Conservation (phyloP, 2,329 filamentous ascomycete genomes). For the Alternaria brassicae region DNA sequence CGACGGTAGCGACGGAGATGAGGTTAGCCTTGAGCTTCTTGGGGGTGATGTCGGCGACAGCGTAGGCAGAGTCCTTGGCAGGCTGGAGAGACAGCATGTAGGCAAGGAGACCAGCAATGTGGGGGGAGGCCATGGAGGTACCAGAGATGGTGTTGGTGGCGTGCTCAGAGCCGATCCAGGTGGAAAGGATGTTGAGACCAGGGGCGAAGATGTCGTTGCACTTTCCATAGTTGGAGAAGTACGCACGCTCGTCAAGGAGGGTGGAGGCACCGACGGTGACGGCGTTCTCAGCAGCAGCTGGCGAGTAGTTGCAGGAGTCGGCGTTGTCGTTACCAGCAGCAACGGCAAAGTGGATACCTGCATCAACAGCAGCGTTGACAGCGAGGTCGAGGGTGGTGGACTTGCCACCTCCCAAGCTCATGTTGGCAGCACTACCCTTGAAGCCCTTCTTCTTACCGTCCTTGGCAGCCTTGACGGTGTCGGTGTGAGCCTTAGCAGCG, state of each 20-base stretch:
- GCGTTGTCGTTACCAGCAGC: slow-evolving; percentile 99
- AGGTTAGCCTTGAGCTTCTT: slow-evolving; percentile 92
- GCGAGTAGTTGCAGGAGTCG: slow-evolving; percentile 99
- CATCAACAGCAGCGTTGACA: slow-evolving; percentile 90
- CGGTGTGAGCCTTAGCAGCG: slow-evolving; percentile 80
- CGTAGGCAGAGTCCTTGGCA: slow-evolving; percentile 85
- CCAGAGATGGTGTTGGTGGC: slow-evolving; percentile 99
- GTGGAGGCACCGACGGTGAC: slow-evolving; percentile 96
- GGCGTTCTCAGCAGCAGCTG: slow-evolving; percentile 87
- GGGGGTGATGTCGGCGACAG: slow-evolving; percentile 86
- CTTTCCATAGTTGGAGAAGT: slow-evolving; percentile 99
- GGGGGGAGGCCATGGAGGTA: slow-evolving; percentile 98
- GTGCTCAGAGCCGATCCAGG: slow-evolving; percentile 96
- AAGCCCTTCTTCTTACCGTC: slow-evolving; percentile 91
- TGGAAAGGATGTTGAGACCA: slow-evolving; percentile 94
- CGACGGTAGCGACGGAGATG: slow-evolving; percentile 81
- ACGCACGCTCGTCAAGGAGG: slow-evolving; percentile 92
- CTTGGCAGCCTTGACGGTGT: slow-evolving; percentile 80
- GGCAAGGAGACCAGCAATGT: slow-evolving; percentile 93
- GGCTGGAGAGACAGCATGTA: slow-evolving; percentile 98
- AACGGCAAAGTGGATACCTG: slow-evolving; percentile 95
- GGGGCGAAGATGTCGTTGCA: slow-evolving; percentile 99
- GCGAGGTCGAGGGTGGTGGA: slow-evolving; percentile 88
- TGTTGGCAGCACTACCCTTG: slow-evolving; percentile 99
- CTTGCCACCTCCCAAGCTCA: slow-evolving; percentile 98